phyloP scores from a whole-genome alignment of 2,329 filamentous ascomycete genomes.

The Xylogone sp. region DNA sequence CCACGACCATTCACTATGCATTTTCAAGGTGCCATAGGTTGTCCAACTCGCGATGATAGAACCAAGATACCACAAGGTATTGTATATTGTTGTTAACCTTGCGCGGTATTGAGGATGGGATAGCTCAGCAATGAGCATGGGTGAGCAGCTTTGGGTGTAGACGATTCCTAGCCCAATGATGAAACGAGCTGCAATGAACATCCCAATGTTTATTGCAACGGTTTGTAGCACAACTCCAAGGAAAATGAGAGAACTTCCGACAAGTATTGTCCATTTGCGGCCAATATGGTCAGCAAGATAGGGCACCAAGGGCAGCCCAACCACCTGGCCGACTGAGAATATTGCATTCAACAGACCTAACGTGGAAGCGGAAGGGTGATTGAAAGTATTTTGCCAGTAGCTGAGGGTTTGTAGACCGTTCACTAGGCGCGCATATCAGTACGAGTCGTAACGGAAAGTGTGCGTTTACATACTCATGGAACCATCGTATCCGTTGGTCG shows the following conservation, averaged over 20 bases:
- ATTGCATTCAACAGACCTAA: constrained; percentile 38
- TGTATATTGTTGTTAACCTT: constrained; percentile 32
- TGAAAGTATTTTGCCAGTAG: constrained; percentile 38
- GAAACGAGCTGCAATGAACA: constrained; percentile 2
- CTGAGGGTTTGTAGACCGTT: neutral
- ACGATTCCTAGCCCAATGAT: constrained; percentile 23
- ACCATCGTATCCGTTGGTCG: constrained; percentile 36
- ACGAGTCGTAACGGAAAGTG: constrained; percentile 20
- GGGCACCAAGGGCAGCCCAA: constrained; percentile 38
- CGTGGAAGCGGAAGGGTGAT: constrained; percentile 24
- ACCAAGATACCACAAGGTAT: constrained; percentile 34
- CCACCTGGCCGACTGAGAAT: constrained; percentile 40
- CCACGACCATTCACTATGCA: constrained; percentile 10
- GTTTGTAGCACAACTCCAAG: constrained; percentile 3
- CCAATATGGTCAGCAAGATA: constrained; percentile 39
- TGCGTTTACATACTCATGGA: constrained; percentile 38
- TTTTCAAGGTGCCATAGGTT: constrained; percentile 11
- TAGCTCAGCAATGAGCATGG: constrained; percentile 32
- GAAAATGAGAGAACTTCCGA: neutral
- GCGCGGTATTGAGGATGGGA: constrained; percentile 32
- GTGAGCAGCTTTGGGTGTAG: constrained; percentile 33
- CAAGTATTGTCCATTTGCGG: neutral
- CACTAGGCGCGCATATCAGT: neutral
- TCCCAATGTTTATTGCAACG: constrained; percentile 1
- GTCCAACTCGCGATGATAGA: constrained; percentile 17